Evolutionary conservation across 306 rosid genomes (phyloP).

Genomic region (Cicer chorassanicum): DNA sequence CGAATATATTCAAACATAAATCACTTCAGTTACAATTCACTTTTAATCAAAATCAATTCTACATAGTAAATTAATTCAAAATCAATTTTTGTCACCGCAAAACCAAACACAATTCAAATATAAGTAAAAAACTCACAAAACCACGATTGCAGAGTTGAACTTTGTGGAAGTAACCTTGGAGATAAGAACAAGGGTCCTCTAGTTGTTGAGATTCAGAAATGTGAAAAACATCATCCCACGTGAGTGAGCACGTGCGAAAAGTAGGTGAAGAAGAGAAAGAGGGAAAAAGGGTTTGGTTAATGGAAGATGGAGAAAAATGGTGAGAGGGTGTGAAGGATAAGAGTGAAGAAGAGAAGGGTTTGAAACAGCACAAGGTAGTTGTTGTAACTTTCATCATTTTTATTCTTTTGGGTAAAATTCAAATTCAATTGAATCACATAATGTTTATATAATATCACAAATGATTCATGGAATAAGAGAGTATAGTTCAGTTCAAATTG

Average conservation of each 20-base stretch:
- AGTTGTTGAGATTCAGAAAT: slow-evolving; percentile 47
- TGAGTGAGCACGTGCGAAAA: slow-evolving; percentile 38
- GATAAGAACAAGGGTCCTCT: slow-evolving; percentile 56
- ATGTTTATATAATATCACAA: too few relatives aligned
- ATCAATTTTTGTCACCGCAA: background rate
- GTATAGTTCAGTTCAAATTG: too few relatives aligned
- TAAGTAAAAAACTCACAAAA: slow-evolving; percentile 53
- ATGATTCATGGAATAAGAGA: too few relatives aligned
- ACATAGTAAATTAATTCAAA: background rate
- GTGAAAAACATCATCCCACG: slow-evolving; percentile 66
- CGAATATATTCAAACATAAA: background rate
- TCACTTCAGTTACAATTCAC: background rate
- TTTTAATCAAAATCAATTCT: background rate
- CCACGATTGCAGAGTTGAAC: slow-evolving; percentile 77
- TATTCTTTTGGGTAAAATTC: too few relatives aligned
- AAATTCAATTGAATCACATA: too few relatives aligned
- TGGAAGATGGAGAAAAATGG: slow-evolving; percentile 22
- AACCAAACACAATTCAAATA: background rate
- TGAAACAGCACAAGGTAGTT: background rate
- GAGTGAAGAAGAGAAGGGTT: slow-evolving; percentile 32
- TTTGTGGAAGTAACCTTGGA: slow-evolving; percentile 70
- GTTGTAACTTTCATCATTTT: background rate
- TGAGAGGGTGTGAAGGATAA: background rate
- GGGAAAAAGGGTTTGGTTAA: slow-evolving; percentile 15
- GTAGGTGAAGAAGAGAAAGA: slow-evolving; percentile 44